phyloP scores from a whole-genome alignment of 2,329 filamentous ascomycete genomes.

The Claviceps africana region DNA sequence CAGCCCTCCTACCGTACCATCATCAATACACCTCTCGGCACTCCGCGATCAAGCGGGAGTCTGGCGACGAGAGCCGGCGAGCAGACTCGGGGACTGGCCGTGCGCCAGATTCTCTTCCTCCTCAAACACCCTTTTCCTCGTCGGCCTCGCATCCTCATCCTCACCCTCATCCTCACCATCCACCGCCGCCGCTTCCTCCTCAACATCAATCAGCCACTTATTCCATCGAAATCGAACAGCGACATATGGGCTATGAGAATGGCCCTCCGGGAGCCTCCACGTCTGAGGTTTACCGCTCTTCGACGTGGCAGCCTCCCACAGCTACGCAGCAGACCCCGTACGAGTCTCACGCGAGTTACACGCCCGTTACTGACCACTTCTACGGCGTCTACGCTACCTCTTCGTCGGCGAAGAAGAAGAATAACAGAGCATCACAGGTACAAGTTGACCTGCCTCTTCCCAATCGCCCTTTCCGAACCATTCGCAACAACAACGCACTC shows the following conservation, averaged over 20 bases:
- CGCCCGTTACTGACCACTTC: slow-evolving; percentile 21
- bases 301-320: slow-evolving; percentile 27
- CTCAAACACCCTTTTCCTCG: slow-evolving; percentile 18
- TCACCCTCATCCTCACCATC: not conserved
- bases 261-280: slow-evolving; percentile 31
- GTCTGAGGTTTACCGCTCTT: slow-evolving; percentile 27
- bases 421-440: slow-evolving; percentile 52
- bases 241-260: slow-evolving; percentile 41
- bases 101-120: slow-evolving; percentile 21
- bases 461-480: not conserved
- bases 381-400: slow-evolving; percentile 30
- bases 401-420: slow-evolving; percentile 40
- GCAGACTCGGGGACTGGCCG: slow-evolving; percentile 36
- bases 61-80: slow-evolving; percentile 35
- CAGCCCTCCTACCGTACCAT: slow-evolving; percentile 29
- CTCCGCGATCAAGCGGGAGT: slow-evolving; percentile 42
- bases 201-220: slow-evolving; percentile 21
- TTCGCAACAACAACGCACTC: not conserved
- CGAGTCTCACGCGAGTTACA: slow-evolving; percentile 20
- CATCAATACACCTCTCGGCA: slow-evolving; percentile 34
- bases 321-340: slow-evolving; percentile 26
- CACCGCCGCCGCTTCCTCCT: slow-evolving; percentile 6
- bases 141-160: slow-evolving; percentile 14
- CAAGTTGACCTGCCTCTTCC: not conserved
- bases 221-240: slow-evolving; percentile 30